Base-by-base conservation (phyloP, 1,139 yeast genomes). In the Suhomyces bokatorum region DNA sequence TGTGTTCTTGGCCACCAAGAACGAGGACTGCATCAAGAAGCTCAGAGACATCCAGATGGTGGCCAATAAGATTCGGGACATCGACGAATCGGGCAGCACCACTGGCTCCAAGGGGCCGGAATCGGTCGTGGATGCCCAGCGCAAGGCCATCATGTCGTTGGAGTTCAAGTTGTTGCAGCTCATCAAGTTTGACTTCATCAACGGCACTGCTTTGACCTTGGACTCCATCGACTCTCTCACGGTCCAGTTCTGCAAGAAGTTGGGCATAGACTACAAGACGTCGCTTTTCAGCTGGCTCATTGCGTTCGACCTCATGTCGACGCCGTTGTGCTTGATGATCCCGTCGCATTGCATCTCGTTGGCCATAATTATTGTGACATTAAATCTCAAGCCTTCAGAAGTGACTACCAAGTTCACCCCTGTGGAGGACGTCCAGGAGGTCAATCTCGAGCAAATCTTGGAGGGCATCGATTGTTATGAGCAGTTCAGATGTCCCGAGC, bases 11-110 rank as follows among this genome's bases (percentile, higher is more conserved):
- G 88, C 97, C 3, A 75, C 86, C 36, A 91, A 93, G 62, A 82
- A 84, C 54, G 96, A 89, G 59, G 98, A 91, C 60, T 90, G 96
- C 35, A 84, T 91, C 33, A 91, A 91, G 63, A 86, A 87, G 56
- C 66, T 86, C 14, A 73, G 81, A 47, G 93, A 87, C 42, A 70
- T 80, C 11, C 77, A 85, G 38, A 44, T 56, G 2, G 69, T 69
- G 11, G 71, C 73, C n/a, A 73, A 73, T 52, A 70, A 68, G 50
- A 48, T 73, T 32, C 58, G 76, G 46, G 77, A 71, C 43, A 49
- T 58, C 13, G 63, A 58, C 36, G 59, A 57, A 24, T 17, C 37
- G 13, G 34, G 26, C 33, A 27, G 35, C 8, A 31, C 37, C 4
- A 36, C 32, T 9, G 35, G 44, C 16, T 29, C 36, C 30, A 29